Evolutionary conservation across 1,284 basidiomycete species (phyloP), one percentile per base, ranked within the genome.

Genomic region (Rhodotorula sp.): DNA sequence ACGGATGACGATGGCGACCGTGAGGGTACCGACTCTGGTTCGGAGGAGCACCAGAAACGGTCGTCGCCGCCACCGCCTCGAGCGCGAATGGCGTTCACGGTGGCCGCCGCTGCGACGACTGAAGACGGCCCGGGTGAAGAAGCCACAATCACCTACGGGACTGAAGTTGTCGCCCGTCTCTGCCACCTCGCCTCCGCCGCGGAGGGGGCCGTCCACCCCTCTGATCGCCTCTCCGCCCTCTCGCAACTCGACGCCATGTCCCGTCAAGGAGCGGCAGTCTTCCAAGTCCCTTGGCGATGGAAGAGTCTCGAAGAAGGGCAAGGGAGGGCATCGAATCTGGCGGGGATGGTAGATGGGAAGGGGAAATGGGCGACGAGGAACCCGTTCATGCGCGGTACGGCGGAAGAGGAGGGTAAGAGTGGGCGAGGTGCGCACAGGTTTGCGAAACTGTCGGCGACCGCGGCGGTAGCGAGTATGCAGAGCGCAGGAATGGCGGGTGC

Each of bases 251-350:
- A 26, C 26, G 26, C 17, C 12, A 17, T 26, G n/a, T 4, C 18
- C n/a, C 53, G 29, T 1, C 6, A n/a, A 18, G 17, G 26, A 15
- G 51, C 26, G 3, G 12, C 29, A 14, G 53, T 54, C 26, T 17
- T 12, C 14, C 53, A 54, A 18, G 26, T 29, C 26, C 53, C 53
- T 6, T 54, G 53, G 53, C 26, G 53, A 6, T 54, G 53, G 53
- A n/a, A 26, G 26, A 54, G 57, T 59, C 57, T 45, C 57, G 42
- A 59, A 24, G 57, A 42, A 45, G 57, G 42, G 20, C 17, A 59
- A 26, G n/a, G 42, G 37, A 37, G 44, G 24, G 42, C 53, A 14
- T 15, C 17, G 26, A 54, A 54, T 12, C 1, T 42, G 10, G 10
- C 37, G 37, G 37, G 37, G 37, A 42, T 42, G 37, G 37, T 42